Base-by-base conservation (phyloP, 2,329 filamentous ascomycete species). In the Teratosphaeria epicoccoides region DNA sequence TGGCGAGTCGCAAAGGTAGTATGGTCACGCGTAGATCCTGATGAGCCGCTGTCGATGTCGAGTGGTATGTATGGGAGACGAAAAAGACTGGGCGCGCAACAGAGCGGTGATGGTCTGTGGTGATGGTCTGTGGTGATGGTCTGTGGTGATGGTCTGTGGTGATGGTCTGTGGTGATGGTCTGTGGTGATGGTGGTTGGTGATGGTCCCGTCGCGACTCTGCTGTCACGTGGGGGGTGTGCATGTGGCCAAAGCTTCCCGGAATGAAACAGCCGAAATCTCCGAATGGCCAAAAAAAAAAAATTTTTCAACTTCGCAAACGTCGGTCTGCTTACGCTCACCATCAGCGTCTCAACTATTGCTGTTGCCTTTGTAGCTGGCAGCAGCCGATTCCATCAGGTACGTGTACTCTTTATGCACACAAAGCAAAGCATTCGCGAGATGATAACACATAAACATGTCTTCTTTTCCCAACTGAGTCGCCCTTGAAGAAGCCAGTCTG, bases 401-500 rank as follows among this genome's bases (percentile, higher is more conserved):
- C 33, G 33, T 9, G 6, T 7, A 40, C 14, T 17, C 17, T 40
- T 3, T 7, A 22, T 20, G 20, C n/a, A 7, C 33, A 22, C 6
- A 6, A n/a, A 40, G 24, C 47, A 47, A 45, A 17, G 14, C 29
- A 6, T 22, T 58, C 57, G 72, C 73, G 79, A 83, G 85, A 88
- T 89, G 86, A 89, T 80, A 87, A 76, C 73, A 70, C 68, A 74
- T 24, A 72, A 76, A 75, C 74, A 71, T 75, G 76, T 85, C 85
- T 89, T 89, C 85, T 88, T 89, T 88, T 86, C 84, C 84, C 79
- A 83, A 77, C 84, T 74, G 84, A 90, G 79, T 88, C 86, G 86
- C 82, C 84, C 83, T 84, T 90, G 86, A 88, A 81, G 87, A 55
- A 83, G 75, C 67, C 74, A 74, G 76, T 78, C 79, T 84, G 74